A percentile compares a stretch with the other conserved stretches of the same genome.
Evolutionary conservation across 2,329 filamentous ascomycete species (phyloP).

Genomic region (Cytospora chrysosperma): DNA sequence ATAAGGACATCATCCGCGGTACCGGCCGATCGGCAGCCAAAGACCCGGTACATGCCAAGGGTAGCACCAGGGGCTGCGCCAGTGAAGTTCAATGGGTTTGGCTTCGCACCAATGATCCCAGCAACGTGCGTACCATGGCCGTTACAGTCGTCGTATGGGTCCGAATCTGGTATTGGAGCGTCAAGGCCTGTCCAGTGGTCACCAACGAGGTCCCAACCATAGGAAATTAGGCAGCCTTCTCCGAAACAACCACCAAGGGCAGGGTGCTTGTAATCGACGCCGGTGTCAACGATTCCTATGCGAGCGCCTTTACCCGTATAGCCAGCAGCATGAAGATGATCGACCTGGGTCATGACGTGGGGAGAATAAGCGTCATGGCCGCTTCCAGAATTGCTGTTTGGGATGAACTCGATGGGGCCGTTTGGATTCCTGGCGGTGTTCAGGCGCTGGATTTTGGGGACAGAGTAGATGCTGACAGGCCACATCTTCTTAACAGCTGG

Average conservation of each 20-base stretch:
- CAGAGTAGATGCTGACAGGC: constrained; percentile 30
- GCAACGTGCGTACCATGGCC: constrained; percentile 48
- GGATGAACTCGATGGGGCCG: not conserved
- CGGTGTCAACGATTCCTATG: constrained; percentile 42
- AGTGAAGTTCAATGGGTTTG: constrained; percentile 38
- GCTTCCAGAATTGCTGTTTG: not conserved
- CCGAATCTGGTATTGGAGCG: constrained; percentile 36
- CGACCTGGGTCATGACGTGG: constrained; percentile 37
- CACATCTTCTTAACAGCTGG: constrained; percentile 32
- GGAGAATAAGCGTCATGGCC: constrained; percentile 24
- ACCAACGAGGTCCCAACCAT: constrained; percentile 48
- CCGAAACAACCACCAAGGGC: constrained; percentile 55
- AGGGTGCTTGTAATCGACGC: constrained; percentile 50
- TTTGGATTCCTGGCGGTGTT: not conserved
- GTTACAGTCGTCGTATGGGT: constrained; percentile 39
- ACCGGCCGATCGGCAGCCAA: constrained; percentile 31
- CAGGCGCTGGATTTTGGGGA: constrained; percentile 6
- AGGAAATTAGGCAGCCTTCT: constrained; percentile 45
- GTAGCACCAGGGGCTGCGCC: constrained; percentile 43
- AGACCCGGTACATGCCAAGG: constrained; percentile 41
- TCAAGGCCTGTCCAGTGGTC: constrained; percentile 32
- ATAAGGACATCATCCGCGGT: constrained; percentile 41
- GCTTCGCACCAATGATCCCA: constrained; percentile 46
- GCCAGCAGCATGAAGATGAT: constrained; percentile 42
- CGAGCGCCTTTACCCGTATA: constrained; percentile 46